Percentiles rank a stretch among this genome's conserved stretches.
Conservation (phyloP, 257 asterid species). For the Ilex aquifolium region DNA sequence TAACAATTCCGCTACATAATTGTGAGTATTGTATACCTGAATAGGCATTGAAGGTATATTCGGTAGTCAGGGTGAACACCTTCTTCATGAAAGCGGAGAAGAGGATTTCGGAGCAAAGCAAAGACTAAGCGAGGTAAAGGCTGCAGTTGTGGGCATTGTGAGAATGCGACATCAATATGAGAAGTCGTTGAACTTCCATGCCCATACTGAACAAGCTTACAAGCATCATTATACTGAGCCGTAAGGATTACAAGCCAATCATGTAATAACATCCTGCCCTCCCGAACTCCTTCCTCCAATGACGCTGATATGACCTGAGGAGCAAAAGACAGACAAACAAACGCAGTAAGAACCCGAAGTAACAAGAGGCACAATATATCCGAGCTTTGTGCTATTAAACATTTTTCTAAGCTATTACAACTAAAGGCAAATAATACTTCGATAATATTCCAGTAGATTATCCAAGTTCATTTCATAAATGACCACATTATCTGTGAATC, state of each 20-base stretch:
- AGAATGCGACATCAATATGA: constrained; percentile 75
- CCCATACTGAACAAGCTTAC: constrained; percentile 57
- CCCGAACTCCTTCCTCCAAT: constrained; percentile 92
- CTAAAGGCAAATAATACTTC: no score
- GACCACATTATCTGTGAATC: no score
- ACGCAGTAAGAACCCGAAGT: not conserved
- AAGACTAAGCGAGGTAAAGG: constrained; percentile 85
- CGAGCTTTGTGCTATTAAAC: no score
- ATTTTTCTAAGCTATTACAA: no score
- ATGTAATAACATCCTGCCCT: constrained; percentile 80
- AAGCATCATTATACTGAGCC: constrained; percentile 85
- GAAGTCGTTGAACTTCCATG: constrained; percentile 49
- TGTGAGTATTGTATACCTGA: constrained; percentile 50
- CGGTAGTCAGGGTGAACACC: constrained; percentile 99
- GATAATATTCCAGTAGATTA: no score
- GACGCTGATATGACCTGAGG: constrained; percentile 84
- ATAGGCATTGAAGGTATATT: constrained; percentile 91
- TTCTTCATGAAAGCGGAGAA: constrained; percentile 97
- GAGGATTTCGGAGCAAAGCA: constrained; percentile 89
- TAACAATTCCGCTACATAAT: not conserved
- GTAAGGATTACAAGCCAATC: constrained; percentile 97
- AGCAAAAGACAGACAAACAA: constrained; percentile 11
- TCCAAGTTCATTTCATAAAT: no score
- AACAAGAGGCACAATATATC: not conserved
- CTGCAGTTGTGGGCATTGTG: constrained; percentile 93